Evolutionary conservation across 345 rosid species (phyloP).

Genomic region (Trapa incisa): DNA sequence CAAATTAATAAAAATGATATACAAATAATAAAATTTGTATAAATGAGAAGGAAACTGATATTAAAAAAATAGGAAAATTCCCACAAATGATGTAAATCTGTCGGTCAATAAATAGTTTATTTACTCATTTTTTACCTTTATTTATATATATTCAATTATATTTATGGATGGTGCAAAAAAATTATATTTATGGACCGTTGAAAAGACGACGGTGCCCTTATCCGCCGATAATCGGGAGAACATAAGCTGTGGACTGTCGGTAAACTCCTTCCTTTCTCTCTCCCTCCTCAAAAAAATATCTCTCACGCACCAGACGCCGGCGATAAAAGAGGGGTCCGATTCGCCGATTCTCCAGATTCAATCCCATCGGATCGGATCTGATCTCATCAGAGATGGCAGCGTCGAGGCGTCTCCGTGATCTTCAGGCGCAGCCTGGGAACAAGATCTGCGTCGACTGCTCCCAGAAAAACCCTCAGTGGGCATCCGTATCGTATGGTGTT

Average conservation of each 20-base stretch:
- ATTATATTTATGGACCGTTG: neutral
- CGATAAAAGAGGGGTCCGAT: neutral
- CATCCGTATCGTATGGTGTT: slow-evolving; percentile 90
- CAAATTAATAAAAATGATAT: too few species aligned
- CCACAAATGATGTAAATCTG: too few species aligned
- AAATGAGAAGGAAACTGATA: too few species aligned
- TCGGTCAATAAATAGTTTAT: too few species aligned
- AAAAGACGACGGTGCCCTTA: neutral
- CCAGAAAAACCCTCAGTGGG: slow-evolving; percentile 99
- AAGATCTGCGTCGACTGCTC: slow-evolving; percentile 88
- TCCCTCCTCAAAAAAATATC: too few species aligned
- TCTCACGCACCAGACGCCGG: neutral
- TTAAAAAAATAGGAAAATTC: too few species aligned
- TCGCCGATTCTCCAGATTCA: neutral
- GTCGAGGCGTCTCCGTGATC: slow-evolving; percentile 62
- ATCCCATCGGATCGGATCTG: neutral
- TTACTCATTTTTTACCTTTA: too few species aligned
- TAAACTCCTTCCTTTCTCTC: neutral
- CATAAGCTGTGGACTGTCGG: neutral
- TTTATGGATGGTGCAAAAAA: too few species aligned
- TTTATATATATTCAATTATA: too few species aligned
- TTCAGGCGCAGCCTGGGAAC: slow-evolving; percentile 76
- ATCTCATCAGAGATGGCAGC: slow-evolving; percentile 43
- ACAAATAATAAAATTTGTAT: too few species aligned
- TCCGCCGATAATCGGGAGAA: neutral